Percentiles rank a stretch among this genome's conserved stretches.
Conservation (phyloP, 164 flowering plant species). For the Stephania cephalantha region DNA sequence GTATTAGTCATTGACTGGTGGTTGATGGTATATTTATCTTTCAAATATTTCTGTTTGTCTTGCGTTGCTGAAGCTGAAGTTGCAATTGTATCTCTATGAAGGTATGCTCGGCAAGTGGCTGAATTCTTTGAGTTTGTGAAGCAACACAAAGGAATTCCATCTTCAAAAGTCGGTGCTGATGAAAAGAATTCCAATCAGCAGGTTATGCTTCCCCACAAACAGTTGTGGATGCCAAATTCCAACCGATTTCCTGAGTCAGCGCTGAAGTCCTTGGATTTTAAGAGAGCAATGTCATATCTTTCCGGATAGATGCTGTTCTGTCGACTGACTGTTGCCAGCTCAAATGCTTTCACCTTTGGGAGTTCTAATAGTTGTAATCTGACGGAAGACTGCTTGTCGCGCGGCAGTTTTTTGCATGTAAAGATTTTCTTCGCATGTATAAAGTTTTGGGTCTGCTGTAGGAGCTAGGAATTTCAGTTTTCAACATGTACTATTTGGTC, state of each 20-base stretch:
- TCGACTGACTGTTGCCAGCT: not conserved
- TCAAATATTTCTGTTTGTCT: not conserved
- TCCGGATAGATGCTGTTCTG: not conserved
- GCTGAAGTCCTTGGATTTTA: slow-evolving; percentile 53
- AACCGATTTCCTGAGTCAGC: slow-evolving; percentile 54
- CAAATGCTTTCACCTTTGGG: not conserved
- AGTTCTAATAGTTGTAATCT: not conserved
- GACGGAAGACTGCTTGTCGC: not conserved
- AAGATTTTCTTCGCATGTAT: not conserved
- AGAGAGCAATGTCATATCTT: slow-evolving; percentile 55
- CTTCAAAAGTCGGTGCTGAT: slow-evolving; percentile 21
- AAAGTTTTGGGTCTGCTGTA: slow-evolving; percentile 2
- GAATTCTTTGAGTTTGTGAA: slow-evolving; percentile 91
- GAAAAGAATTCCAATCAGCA: slow-evolving; percentile 24
- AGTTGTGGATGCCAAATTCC: slow-evolving; percentile 59
- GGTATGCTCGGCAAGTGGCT: slow-evolving; percentile 96
- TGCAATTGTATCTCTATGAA: slow-evolving; percentile 22
- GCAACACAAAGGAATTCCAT: slow-evolving; percentile 53
- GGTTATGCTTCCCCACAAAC: slow-evolving; percentile 47
- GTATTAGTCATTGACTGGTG: not conserved
- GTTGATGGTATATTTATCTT: not conserved
- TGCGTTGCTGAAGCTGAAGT: not conserved
- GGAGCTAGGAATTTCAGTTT: not conserved
- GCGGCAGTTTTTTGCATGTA: not conserved
- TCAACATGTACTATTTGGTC: not conserved